Percentiles rank a stretch among this genome's conserved stretches.
phyloP scores from a whole-genome alignment of 2,329 filamentous ascomycete genomes.

The Cordyceps javanica region DNA sequence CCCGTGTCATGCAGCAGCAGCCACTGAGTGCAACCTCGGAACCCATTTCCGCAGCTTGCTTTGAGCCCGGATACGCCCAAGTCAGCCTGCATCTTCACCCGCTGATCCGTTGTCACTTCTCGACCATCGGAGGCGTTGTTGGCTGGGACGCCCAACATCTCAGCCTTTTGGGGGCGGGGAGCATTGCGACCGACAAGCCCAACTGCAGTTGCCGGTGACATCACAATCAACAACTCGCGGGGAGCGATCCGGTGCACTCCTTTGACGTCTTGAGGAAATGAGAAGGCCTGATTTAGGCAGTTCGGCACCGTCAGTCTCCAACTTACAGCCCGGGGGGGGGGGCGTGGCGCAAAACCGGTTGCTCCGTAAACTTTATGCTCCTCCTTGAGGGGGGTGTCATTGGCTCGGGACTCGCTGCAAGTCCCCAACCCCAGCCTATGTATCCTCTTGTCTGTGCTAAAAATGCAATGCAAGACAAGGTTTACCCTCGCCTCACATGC shows the following conservation, averaged over 20 bases:
- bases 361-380: background rate
- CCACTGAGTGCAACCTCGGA: background rate
- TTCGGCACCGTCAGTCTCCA: background rate
- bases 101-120: background rate
- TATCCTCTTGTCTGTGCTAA: background rate
- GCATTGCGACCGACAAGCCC: background rate
- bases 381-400: conserved; percentile 3
- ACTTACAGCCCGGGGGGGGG: background rate
- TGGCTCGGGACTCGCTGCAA: background rate
- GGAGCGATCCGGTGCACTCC: background rate
- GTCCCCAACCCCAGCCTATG: background rate
- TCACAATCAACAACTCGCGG: background rate
- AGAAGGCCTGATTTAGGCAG: background rate
- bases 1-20: background rate
- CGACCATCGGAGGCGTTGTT: background rate
- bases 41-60: background rate
- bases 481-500: conserved; percentile 2
- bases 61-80: background rate
- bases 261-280: conserved; percentile 3
- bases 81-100: background rate
- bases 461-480: background rate
- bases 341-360: background rate
- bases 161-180: background rate
- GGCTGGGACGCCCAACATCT: background rate
- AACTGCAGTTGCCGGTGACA: background rate